A percentile compares a stretch with the other conserved stretches of the same genome.
Conservation (phyloP, 176 grass and related monocot species). For the Oryza meyeriana region DNA sequence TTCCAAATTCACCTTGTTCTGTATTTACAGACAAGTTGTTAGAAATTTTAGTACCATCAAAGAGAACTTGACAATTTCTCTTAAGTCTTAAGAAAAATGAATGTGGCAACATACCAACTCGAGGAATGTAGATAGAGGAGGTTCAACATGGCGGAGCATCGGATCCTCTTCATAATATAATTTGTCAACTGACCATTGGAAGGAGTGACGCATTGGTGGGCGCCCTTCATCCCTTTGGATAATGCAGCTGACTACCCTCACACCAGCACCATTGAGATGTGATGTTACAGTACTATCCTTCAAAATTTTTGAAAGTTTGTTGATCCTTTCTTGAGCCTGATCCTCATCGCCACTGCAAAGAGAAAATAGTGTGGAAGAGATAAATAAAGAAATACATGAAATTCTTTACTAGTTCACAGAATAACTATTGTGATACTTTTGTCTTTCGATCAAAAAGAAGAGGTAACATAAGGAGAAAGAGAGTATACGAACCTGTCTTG, state of each 20-base stretch:
- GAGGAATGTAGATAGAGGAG: constrained; percentile 91
- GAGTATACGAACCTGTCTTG: constrained; percentile 78
- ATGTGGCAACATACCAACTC: constrained; percentile 70
- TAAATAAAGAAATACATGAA: constrained; percentile 26
- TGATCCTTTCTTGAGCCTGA: constrained; percentile 96
- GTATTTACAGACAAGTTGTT: constrained; percentile 33
- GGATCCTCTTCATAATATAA: constrained; percentile 93
- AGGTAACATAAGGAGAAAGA: constrained; percentile 18
- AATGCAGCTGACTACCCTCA: constrained; percentile 88
- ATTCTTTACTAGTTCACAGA: background rate
- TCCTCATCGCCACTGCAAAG: constrained; percentile 93
- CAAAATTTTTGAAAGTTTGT: constrained; percentile 94
- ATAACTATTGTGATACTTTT: constrained; percentile 7
- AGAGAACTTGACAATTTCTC: constrained; percentile 2
- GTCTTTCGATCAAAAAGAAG: constrained; percentile 25
- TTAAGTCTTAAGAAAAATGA: background rate
- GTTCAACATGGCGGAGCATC: constrained; percentile 91
- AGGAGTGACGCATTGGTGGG: constrained; percentile 92
- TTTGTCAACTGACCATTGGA: constrained; percentile 83
- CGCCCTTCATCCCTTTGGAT: constrained; percentile 99
- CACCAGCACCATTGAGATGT: constrained; percentile 65
- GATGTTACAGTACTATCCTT: constrained; percentile 75
- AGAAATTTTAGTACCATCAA: constrained; percentile 11
- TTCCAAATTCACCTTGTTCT: constrained; percentile 87
- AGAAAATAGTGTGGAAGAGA: constrained; percentile 16